Conservation (phyloP, 129 eudicot species). For the Silybum marianum region DNA sequence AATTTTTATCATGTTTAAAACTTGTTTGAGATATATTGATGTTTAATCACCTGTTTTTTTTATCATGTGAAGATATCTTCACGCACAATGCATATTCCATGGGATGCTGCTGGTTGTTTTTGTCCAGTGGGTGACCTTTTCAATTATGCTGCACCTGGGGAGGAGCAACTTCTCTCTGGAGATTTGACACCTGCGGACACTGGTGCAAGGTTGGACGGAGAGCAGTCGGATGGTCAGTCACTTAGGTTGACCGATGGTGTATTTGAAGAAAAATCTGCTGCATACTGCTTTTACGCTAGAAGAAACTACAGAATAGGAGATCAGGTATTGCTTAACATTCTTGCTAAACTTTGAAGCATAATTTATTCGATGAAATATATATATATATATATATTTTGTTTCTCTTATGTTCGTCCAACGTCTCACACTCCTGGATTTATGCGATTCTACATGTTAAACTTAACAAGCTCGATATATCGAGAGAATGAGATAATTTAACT, state of each 20-base stretch:
- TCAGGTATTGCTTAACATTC: constrained; percentile 58
- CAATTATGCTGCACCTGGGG: constrained; percentile 89
- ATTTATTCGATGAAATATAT: not conserved
- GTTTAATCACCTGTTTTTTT: not conserved
- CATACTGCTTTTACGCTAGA: constrained; percentile 87
- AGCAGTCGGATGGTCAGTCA: constrained; percentile 31
- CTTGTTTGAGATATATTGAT: constrained; percentile 12
- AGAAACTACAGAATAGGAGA: constrained; percentile 62
- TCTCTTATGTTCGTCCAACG: not conserved
- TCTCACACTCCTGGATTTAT: not conserved
- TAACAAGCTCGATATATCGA: not conserved
- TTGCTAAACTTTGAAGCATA: not conserved
- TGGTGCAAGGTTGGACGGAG: constrained; percentile 15
- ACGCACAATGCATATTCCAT: constrained; percentile 92
- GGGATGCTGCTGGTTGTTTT: constrained; percentile 96
- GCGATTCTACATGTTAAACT: not conserved
- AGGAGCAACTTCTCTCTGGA: constrained; percentile 41
- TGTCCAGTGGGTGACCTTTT: constrained; percentile 97
- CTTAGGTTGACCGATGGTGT: constrained; percentile 83
- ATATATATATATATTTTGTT: not conserved
- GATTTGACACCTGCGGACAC: constrained; percentile 15
- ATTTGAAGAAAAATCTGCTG: constrained; percentile 54
- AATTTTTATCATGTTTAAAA: not conserved
- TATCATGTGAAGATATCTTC: constrained; percentile 70
- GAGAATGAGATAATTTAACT: not conserved